phyloP scores from a whole-genome alignment of 257 asterid species.

The Cordia subcordata region DNA sequence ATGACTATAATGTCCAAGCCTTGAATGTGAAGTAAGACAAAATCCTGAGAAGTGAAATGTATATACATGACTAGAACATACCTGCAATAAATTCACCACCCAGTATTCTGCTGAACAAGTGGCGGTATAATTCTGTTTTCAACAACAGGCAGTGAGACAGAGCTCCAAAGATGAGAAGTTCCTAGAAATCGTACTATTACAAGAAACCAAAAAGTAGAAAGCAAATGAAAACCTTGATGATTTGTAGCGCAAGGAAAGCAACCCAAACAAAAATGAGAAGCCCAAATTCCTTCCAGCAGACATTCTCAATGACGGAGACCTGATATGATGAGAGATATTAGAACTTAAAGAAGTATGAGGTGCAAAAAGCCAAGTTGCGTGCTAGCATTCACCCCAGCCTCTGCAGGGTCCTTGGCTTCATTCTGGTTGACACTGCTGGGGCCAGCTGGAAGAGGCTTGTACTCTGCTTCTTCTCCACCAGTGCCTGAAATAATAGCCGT shows the following conservation, averaged over 20 bases:
- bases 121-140: constrained; percentile 51
- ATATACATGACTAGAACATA: constrained; percentile 9
- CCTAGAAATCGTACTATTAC: neutral
- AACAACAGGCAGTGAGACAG: constrained; percentile 6
- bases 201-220: neutral
- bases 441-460: constrained; percentile 73
- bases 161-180: neutral
- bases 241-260: constrained; percentile 67
- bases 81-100: constrained; percentile 94
- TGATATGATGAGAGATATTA: constrained; percentile 24
- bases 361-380: too few species aligned
- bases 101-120: constrained; percentile 71
- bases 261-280: constrained; percentile 87
- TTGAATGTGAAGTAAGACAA: neutral
- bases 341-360: neutral
- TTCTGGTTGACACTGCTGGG: constrained; percentile 30
- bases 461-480: constrained; percentile 61
- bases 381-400: constrained; percentile 39
- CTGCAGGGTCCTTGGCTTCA: constrained; percentile 35
- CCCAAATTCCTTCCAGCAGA: constrained; percentile 87
- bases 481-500: constrained; percentile 3
- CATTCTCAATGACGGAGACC: constrained; percentile 76
- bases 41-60: neutral
- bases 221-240: constrained; percentile 52
- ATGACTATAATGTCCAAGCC: neutral